These are phyloP conservation scores for Crithidia fasciculata DNA, from an alignment of 208 protist species.

Conservation along the genomic window DNA sequence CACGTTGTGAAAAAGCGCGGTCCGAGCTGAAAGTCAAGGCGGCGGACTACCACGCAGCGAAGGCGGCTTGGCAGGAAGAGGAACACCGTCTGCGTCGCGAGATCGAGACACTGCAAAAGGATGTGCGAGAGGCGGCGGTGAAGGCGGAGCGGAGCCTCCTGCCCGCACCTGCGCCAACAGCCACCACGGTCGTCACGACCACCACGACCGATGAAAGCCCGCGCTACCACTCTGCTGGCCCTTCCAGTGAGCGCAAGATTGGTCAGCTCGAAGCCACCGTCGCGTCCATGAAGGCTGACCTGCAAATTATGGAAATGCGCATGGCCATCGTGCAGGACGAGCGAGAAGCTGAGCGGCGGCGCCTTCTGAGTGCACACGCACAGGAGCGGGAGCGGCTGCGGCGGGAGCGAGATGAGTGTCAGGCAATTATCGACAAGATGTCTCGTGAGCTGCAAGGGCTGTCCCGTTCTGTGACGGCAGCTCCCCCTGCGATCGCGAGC, in stretches of 20 bases:
- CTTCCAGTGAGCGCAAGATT: constrained; percentile 35
- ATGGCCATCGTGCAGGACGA: constrained; percentile 45
- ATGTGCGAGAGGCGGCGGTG: constrained; percentile 1
- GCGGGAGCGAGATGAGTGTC: constrained; percentile 62
- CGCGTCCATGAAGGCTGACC: constrained; percentile 39
- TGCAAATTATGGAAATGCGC: constrained; percentile 58
- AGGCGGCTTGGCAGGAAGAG: constrained; percentile 27
- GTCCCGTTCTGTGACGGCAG: constrained; percentile 26
- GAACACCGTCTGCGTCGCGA: constrained; percentile 29
- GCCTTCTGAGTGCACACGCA: constrained; percentile 50
- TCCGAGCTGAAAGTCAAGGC: constrained; percentile 28
- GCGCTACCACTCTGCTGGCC: background rate
- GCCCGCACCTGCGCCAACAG: background rate
- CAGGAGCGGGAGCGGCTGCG: constrained; percentile 47
- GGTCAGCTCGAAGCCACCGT: constrained; percentile 45
- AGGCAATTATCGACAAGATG: constrained; percentile 57
- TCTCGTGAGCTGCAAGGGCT: constrained; percentile 51
- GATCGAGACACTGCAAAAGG: constrained; percentile 17
- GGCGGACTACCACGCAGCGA: constrained; percentile 13
- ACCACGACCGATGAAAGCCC: background rate
- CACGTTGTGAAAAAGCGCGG: constrained; percentile 2
- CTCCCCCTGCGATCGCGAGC: constrained; percentile 24
- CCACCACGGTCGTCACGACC: background rate
- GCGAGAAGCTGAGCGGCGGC: constrained; percentile 51
- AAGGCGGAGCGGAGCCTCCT: background rate